phyloP scores from a whole-genome alignment of 1,284 basidiomycete species.

The Tilletia setariae region DNA sequence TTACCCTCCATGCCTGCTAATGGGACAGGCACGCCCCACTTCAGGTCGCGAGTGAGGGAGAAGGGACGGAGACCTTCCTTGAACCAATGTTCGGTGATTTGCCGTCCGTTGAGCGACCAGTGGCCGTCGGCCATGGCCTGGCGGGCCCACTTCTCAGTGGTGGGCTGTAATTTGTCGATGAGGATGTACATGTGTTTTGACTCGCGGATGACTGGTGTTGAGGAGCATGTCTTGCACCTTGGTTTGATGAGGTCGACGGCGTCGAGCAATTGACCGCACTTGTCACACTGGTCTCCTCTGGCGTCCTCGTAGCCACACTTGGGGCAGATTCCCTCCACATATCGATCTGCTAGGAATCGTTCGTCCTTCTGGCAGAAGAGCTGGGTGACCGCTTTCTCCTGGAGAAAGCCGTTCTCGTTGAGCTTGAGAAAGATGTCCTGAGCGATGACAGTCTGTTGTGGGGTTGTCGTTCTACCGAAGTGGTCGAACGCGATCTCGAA shows the following conservation, averaged over 20 bases:
- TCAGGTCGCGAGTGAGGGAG: conserved; percentile 87
- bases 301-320: conserved; percentile 65
- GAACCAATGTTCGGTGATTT: conserved; percentile 86
- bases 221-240: conserved; percentile 82
- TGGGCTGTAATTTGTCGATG: conserved; percentile 77
- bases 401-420: conserved; percentile 48
- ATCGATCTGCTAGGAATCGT: conserved; percentile 53
- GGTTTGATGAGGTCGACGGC: conserved; percentile 92
- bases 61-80: conserved; percentile 82
- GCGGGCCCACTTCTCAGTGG: conserved; percentile 84
- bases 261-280: conserved; percentile 80
- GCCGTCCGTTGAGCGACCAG: conserved; percentile 89
- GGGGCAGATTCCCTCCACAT: conserved; percentile 53
- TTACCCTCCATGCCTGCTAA: conserved; percentile 81
- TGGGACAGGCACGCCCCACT: conserved; percentile 94
- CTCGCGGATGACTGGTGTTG: conserved; percentile 62
- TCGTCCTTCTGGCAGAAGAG: conserved; percentile 47
- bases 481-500: conserved; percentile 90
- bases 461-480: conserved; percentile 92
- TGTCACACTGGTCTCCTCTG: conserved; percentile 96
- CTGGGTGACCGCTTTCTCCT: conserved; percentile 50
- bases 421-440: conserved; percentile 53
- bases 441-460: conserved; percentile 68
- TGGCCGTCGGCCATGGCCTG: conserved; percentile 73
- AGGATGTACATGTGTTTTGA: conserved; percentile 94